A percentile compares a stretch with the other conserved stretches of the same genome.
Evolutionary conservation across 2,329 filamentous ascomycete genomes (phyloP).

Genomic region (Acrocalymma vagum): DNA sequence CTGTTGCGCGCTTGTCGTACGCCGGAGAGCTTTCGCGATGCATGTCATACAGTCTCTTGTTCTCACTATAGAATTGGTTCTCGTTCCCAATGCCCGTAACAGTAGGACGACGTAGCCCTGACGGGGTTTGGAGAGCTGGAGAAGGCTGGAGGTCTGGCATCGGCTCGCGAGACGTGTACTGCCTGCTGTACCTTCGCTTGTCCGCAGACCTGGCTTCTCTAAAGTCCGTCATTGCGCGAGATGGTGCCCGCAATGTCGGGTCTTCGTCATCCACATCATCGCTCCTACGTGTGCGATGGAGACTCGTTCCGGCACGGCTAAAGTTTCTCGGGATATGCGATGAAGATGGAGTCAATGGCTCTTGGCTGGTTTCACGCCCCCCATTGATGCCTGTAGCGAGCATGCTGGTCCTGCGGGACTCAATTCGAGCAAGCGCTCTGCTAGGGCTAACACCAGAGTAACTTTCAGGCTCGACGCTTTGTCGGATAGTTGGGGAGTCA

Average conservation of each 20-base stretch:
- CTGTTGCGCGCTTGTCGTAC: slow-evolving; percentile 37
- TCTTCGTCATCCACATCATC: slow-evolving; percentile 48
- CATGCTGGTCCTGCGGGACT: slow-evolving; percentile 52
- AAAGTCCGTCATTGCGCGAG: slow-evolving; percentile 58
- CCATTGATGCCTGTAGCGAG: slow-evolving; percentile 27
- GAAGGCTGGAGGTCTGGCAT: slow-evolving; percentile 45
- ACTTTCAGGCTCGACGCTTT: slow-evolving; percentile 47
- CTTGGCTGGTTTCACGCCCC: slow-evolving; percentile 41
- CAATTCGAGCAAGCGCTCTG: slow-evolving; percentile 52
- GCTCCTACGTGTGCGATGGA: slow-evolving; percentile 45
- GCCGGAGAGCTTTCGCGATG: slow-evolving; percentile 40
- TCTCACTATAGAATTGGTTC: slow-evolving; percentile 36
- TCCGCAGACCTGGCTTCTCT: slow-evolving; percentile 38
- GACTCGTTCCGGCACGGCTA: slow-evolving; percentile 47
- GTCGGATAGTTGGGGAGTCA: slow-evolving; percentile 40
- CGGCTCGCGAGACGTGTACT: slow-evolving; percentile 48
- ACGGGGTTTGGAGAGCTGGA: slow-evolving; percentile 35
- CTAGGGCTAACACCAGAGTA: slow-evolving; percentile 44
- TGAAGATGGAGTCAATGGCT: slow-evolving; percentile 26
- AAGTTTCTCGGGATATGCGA: slow-evolving; percentile 36
- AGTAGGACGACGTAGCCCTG: slow-evolving; percentile 41
- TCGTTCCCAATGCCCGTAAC: slow-evolving; percentile 31
- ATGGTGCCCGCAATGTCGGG: slow-evolving; percentile 53
- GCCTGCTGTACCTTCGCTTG: slow-evolving; percentile 34
- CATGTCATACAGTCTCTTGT: slow-evolving; percentile 34